Conservation (phyloP, 306 rosid genomes). For the Citrullus mucosospermus region DNA sequence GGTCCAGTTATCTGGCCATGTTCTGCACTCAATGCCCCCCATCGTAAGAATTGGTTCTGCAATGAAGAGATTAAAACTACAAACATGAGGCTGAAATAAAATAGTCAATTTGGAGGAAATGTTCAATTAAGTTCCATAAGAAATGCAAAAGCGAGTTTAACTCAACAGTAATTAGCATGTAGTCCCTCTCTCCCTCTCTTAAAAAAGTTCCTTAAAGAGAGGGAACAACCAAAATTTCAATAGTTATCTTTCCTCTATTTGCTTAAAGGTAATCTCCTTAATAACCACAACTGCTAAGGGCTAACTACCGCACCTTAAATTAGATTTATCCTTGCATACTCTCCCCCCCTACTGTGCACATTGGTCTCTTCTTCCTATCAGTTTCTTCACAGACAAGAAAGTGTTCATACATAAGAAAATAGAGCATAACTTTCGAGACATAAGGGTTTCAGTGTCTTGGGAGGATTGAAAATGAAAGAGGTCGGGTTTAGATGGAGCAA, state of each 20-base stretch:
- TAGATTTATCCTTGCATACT: neutral
- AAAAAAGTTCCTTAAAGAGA: neutral
- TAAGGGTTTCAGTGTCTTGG: too few species aligned
- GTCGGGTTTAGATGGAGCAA: neutral
- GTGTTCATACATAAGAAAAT: neutral
- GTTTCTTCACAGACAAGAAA: neutral
- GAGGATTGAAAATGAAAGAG: too few species aligned
- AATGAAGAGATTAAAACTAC: neutral
- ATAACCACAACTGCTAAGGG: neutral
- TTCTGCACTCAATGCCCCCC: slow-evolving; percentile 62
- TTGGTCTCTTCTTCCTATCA: neutral
- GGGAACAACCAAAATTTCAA: neutral
- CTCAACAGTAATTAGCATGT: too few species aligned
- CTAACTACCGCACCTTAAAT: neutral
- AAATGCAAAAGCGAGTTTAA: too few species aligned
- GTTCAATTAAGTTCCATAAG: neutral
- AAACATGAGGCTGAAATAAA: neutral
- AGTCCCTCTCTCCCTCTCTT: too few species aligned
- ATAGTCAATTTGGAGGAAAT: neutral
- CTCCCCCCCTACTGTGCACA: neutral
- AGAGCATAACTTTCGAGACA: too few species aligned
- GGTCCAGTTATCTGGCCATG: slow-evolving; percentile 98
- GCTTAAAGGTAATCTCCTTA: neutral
- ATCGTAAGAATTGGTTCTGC: slow-evolving; percentile 88
- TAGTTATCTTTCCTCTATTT: neutral